Percentiles rank a stretch among this genome's conserved stretches.
phyloP scores from a whole-genome alignment of 768 basidiomycete species.

The Rossbeevera mucosa region DNA sequence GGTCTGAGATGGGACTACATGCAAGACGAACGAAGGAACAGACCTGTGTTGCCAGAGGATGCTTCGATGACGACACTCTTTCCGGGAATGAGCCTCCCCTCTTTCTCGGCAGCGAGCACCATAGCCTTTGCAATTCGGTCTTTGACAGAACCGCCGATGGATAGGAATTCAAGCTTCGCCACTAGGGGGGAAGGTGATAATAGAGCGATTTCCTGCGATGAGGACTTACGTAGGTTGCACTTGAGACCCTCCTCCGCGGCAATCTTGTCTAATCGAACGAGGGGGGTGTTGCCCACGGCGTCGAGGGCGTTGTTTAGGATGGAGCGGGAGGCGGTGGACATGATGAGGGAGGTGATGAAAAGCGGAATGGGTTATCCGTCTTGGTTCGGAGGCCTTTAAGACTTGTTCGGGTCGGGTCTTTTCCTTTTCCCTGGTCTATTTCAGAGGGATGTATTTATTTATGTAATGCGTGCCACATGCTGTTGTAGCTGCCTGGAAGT shows the following conservation, averaged over 20 bases:
- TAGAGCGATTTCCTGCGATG: too few species aligned
- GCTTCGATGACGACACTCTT: constrained; percentile 93
- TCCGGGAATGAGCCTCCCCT: constrained; percentile 81
- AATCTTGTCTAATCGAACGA: constrained; percentile 80
- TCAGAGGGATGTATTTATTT: neutral
- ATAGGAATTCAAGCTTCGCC: constrained; percentile 87
- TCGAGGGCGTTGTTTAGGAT: constrained; percentile 78
- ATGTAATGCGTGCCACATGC: neutral
- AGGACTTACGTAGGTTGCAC: constrained; percentile 93
- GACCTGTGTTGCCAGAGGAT: constrained; percentile 94
- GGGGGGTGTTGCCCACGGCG: constrained; percentile 87
- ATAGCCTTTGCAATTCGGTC: constrained; percentile 96
- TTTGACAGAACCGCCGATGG: constrained; percentile 91
- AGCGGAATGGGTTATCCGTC: neutral
- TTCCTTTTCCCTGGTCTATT: neutral
- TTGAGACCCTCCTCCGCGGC: constrained; percentile 68
- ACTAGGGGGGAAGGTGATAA: constrained; percentile 47
- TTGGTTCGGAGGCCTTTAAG: neutral
- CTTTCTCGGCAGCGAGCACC: constrained; percentile 90
- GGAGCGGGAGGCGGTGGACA: constrained; percentile 30
- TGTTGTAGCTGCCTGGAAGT: neutral
- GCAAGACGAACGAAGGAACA: constrained; percentile 14
- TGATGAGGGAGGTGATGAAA: constrained; percentile 8
- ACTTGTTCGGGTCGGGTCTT: constrained; percentile 9
- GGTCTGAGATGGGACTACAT: neutral